phyloP scores from a whole-genome alignment of 345 rosid genomes.

The Murraya paniculata region DNA sequence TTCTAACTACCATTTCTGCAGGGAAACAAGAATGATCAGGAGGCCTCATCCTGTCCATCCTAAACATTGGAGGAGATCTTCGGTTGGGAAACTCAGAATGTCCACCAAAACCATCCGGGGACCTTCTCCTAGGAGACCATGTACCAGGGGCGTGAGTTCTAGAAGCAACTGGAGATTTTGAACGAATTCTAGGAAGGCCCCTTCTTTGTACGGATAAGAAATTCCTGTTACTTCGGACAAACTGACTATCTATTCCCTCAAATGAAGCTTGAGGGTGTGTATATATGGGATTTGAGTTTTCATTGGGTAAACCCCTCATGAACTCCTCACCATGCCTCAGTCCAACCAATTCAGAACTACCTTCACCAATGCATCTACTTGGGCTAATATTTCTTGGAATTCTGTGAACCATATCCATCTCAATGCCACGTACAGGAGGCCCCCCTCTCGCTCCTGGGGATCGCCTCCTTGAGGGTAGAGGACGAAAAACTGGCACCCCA shows the following conservation, averaged over 20 bases:
- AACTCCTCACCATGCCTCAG: constrained; percentile 58
- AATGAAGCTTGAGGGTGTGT: constrained; percentile 42
- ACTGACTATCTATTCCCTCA: constrained; percentile 55
- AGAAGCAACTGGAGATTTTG: constrained; percentile 67
- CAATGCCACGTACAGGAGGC: constrained; percentile 37
- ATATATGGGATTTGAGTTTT: constrained; percentile 46
- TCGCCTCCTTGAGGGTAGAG: constrained; percentile 46
- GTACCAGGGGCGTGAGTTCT: constrained; percentile 63
- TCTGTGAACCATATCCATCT: constrained; percentile 48
- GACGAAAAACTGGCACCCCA: constrained; percentile 37
- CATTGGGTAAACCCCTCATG: constrained; percentile 47
- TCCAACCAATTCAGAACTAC: constrained; percentile 52
- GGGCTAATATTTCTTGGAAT: constrained; percentile 49
- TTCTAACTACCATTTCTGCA: constrained; percentile 58
- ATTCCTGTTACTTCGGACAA: constrained; percentile 52
- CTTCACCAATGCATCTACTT: constrained; percentile 42
- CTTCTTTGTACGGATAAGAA: constrained; percentile 48
- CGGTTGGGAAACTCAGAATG: constrained; percentile 53
- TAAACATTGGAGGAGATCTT: constrained; percentile 62
- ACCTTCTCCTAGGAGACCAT: constrained; percentile 72
- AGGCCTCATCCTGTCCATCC: constrained; percentile 60
- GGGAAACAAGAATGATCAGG: constrained; percentile 63
- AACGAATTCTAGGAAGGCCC: constrained; percentile 44
- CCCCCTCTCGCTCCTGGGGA: constrained; percentile 51
- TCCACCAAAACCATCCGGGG: constrained; percentile 67